These are phyloP conservation scores for Nymphaea thermarum DNA, from an alignment of 164 flowering plant genomes.

Conservation along the genomic window DNA sequence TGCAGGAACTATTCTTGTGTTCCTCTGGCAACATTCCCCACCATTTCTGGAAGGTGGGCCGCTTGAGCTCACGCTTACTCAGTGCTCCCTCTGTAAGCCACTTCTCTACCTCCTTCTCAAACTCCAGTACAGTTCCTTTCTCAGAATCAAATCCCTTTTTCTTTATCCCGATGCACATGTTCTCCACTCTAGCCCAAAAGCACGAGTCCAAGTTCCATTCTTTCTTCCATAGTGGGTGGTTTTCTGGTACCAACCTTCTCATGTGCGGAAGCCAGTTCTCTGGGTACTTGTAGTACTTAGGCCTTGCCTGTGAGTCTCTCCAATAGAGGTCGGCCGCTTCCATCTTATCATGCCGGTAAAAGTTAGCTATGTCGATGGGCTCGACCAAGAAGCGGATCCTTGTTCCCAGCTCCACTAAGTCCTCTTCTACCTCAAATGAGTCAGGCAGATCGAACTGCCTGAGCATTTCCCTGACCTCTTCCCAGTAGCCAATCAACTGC, in stretches of 20 bases:
- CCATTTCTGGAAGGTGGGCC: constrained; percentile 56
- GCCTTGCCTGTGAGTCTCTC: constrained; percentile 36
- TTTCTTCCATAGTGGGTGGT: not conserved
- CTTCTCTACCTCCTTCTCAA: constrained; percentile 17
- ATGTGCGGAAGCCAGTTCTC: constrained; percentile 59
- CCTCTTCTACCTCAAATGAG: constrained; percentile 33
- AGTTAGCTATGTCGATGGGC: constrained; percentile 84
- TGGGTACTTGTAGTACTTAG: constrained; percentile 51
- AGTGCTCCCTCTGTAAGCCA: constrained; percentile 19
- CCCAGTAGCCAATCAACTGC: constrained; percentile 66
- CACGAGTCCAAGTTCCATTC: constrained; percentile 25
- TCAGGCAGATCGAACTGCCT: constrained; percentile 59
- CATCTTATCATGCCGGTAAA: constrained; percentile 56
- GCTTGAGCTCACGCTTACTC: constrained; percentile 34
- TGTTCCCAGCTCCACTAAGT: constrained; percentile 57
- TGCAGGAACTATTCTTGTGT: constrained; percentile 11
- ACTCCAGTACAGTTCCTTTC: constrained; percentile 15
- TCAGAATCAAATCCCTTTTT: constrained; percentile 13
- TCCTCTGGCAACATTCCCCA: constrained; percentile 42
- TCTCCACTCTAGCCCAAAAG: constrained; percentile 68
- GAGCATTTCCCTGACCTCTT: constrained; percentile 64
- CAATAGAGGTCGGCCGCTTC: constrained; percentile 62
- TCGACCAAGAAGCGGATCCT: constrained; percentile 48
- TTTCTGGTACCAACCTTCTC: constrained; percentile 1
- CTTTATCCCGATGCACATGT: constrained; percentile 20